These are phyloP conservation scores for Agrocybe chaxingu DNA, from an alignment of 768 basidiomycete genomes.

Conservation along the genomic window DNA sequence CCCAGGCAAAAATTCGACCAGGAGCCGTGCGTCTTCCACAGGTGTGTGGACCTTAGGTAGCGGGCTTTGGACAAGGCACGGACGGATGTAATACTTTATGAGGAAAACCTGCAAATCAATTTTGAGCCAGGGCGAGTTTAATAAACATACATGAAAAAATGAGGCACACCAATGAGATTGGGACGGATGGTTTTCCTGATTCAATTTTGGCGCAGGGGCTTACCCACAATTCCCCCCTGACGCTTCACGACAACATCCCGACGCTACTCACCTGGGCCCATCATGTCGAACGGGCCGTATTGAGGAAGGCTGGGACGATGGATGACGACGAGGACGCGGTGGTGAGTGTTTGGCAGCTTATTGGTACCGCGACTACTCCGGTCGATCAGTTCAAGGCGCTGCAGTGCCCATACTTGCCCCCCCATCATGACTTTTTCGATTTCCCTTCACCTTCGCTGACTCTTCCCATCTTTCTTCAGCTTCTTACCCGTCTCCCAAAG, in stretches of 20 bases:
- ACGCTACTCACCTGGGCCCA: background rate
- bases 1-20: slow-evolving; percentile 1
- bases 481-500: slow-evolving; percentile 17
- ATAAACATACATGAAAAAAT: slow-evolving; percentile 1
- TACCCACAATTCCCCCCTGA: background rate
- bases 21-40: too few relatives aligned
- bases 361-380: background rate
- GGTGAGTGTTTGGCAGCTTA: background rate
- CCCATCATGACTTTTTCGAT: background rate
- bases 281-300: slow-evolving; percentile 2
- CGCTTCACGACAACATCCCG: too few relatives aligned
- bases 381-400: too few relatives aligned
- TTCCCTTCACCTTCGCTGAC: background rate
- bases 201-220: background rate
- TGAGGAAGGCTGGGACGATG: background rate
- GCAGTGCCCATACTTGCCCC: too few relatives aligned
- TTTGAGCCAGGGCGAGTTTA: background rate
- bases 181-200: background rate
- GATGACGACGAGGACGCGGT: background rate
- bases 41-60: too few relatives aligned
- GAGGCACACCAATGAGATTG: slow-evolving; percentile 12
- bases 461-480: slow-evolving; percentile 8
- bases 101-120: too few relatives aligned
- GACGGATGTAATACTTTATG: too few relatives aligned
- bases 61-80: too few relatives aligned